Conservation (phyloP, 257 asterid species). For the Orobanche coerulescens region DNA sequence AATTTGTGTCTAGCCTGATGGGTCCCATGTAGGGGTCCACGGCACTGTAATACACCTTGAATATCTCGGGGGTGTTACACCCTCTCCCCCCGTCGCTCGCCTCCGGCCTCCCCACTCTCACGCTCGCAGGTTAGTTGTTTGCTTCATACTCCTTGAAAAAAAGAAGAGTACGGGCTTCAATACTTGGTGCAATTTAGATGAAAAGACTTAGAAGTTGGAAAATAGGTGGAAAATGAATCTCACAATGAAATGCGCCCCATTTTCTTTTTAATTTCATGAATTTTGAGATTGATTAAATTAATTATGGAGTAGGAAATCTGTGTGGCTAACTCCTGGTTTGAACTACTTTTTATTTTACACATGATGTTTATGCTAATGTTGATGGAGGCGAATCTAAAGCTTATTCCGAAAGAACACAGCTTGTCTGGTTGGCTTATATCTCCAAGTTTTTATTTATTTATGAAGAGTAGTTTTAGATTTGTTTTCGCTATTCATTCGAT, state of each 20-base stretch:
- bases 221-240: constrained; percentile 39
- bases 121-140: too few relatives aligned
- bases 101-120: too few relatives aligned
- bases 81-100: too few relatives aligned
- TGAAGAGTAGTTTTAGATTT: too few relatives aligned
- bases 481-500: neutral
- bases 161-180: constrained; percentile 56
- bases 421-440: constrained; percentile 51
- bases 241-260: too few relatives aligned
- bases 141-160: too few relatives aligned
- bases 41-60: too few relatives aligned
- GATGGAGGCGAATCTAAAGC: constrained; percentile 55
- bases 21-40: too few relatives aligned
- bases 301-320: constrained; percentile 46
- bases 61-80: too few relatives aligned
- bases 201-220: constrained; percentile 49
- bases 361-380: constrained; percentile 66
- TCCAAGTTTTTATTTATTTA: constrained; percentile 41
- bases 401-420: constrained; percentile 43
- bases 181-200: constrained; percentile 63
- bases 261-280: neutral
- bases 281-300: constrained; percentile 11
- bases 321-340: constrained; percentile 55
- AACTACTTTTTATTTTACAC: constrained; percentile 51
- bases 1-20: too few relatives aligned